Percentiles rank a stretch among this genome's conserved stretches.
phyloP scores from a whole-genome alignment of 805 yeast species.

The Schwanniomyces polymorphus region DNA sequence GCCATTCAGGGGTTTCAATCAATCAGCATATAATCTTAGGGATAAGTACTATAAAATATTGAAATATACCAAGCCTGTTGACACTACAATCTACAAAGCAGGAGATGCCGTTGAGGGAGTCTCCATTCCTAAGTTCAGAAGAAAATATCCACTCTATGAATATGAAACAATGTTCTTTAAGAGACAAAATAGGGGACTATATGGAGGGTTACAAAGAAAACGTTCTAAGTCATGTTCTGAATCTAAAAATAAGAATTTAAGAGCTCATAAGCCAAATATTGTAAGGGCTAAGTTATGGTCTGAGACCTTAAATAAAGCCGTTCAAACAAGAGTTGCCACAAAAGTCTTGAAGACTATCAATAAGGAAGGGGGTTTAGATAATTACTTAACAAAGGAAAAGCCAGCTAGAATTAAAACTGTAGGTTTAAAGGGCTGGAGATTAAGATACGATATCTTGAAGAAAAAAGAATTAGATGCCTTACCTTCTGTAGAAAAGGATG shows the following conservation, averaged over 20 bases:
- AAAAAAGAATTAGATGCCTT: conserved; percentile 39
- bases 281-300: conserved; percentile 80
- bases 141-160: conserved; percentile 27
- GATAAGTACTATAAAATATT: conserved; percentile 43
- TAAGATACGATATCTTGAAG: conserved; percentile 71
- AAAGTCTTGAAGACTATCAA: conserved; percentile 83
- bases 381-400: conserved; percentile 81
- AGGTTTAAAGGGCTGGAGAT: conserved; percentile 90
- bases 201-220: conserved; percentile 82
- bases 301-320: conserved; percentile 60
- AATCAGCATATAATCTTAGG: not conserved
- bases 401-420: conserved; percentile 88
- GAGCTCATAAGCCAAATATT: conserved; percentile 81
- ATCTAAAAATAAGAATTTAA: conserved; percentile 67
- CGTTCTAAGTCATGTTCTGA: conserved; percentile 81
- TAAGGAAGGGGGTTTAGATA: conserved; percentile 94
- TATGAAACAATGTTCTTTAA: conserved; percentile 78
- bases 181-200: conserved; percentile 83
- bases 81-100: conserved; percentile 31
- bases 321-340: conserved; percentile 68
- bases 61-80: conserved; percentile 38
- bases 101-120: conserved; percentile 33
- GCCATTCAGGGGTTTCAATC: conserved; percentile 2
- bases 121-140: conserved; percentile 19
- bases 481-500: conserved; percentile 30